These are phyloP conservation scores for Musa beccarii DNA, from an alignment of 176 grass and related monocot species.

Conservation along the genomic window DNA sequence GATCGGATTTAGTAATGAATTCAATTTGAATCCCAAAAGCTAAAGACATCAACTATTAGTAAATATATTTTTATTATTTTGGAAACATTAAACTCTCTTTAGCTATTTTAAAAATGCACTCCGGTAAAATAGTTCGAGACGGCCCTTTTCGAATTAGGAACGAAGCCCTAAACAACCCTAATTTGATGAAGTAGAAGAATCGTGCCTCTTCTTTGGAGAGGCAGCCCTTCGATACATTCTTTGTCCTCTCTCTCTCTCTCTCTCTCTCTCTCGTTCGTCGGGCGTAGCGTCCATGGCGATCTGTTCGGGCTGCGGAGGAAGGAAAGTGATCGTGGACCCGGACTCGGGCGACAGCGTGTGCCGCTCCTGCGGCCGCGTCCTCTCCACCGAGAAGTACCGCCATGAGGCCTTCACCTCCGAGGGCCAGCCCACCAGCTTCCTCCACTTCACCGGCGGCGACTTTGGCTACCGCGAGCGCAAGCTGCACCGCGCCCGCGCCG, in stretches of 20 bases:
- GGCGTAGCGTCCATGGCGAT: slow-evolving; percentile 36
- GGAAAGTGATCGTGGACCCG: slow-evolving; percentile 25
- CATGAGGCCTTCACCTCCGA: slow-evolving; percentile 35
- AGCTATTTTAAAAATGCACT: no score
- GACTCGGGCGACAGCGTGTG: slow-evolving; percentile 43
- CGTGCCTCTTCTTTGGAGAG: no score
- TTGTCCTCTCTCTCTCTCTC: background rate
- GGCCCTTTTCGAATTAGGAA: no score
- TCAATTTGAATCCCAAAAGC: no score
- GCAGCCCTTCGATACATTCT: background rate
- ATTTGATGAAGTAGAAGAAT: no score
- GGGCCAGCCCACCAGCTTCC: slow-evolving; percentile 26
- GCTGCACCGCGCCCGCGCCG: slow-evolving; percentile 18
- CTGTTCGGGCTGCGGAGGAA: slow-evolving; percentile 38
- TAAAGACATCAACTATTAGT: no score
- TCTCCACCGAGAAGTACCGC: slow-evolving; percentile 29
- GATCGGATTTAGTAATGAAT: no score
- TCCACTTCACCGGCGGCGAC: slow-evolving; percentile 20
- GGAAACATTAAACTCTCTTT: no score
- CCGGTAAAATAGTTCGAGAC: no score
- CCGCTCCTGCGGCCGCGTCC: slow-evolving; percentile 28
- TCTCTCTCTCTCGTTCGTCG: background rate
- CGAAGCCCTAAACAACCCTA: no score
- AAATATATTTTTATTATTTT: no score
- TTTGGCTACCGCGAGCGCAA: slow-evolving; percentile 46